A percentile compares a stretch with the other conserved stretches of the same genome.
These are phyloP conservation scores for Lupinus albus DNA, from an alignment of 306 rosid genomes.

Conservation along the genomic window DNA sequence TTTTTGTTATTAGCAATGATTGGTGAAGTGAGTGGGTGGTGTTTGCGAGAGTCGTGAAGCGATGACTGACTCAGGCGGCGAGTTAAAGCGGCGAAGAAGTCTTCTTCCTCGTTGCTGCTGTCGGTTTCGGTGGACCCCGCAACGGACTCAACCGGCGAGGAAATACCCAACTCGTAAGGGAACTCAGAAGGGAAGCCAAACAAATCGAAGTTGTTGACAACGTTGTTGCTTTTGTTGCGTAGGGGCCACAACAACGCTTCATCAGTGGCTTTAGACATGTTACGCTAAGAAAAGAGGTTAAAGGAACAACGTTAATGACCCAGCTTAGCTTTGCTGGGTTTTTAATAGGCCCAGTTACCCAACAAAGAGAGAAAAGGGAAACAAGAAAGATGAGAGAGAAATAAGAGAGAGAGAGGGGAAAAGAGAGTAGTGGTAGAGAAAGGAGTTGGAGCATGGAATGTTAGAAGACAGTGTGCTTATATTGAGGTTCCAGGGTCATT, in stretches of 20 bases:
- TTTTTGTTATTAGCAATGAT: constrained; percentile 34
- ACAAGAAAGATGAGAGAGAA: neutral
- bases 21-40: constrained; percentile 26
- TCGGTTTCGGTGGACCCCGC: constrained; percentile 59
- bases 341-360: constrained; percentile 43
- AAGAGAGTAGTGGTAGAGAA: neutral
- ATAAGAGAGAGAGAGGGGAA: neutral
- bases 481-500: constrained; percentile 73
- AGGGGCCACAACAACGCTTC: constrained; percentile 47
- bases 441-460: constrained; percentile 49
- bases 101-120: constrained; percentile 70
- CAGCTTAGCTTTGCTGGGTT: neutral
- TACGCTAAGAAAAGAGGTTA: too few species aligned
- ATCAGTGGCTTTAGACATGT: constrained; percentile 43
- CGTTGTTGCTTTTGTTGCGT: constrained; percentile 28
- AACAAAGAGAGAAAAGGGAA: constrained; percentile 20
- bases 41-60: constrained; percentile 50
- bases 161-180: constrained; percentile 60
- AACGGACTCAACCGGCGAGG: constrained; percentile 58
- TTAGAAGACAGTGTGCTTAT: constrained; percentile 65
- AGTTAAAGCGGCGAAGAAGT: constrained; percentile 58
- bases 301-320: neutral
- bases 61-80: constrained; percentile 65
- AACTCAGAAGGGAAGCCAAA: constrained; percentile 63
- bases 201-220: neutral